Percentiles rank a stretch among this genome's conserved stretches.
Evolutionary conservation across 2,329 filamentous ascomycete species (phyloP).

Genomic region (Cadophora malorum): DNA sequence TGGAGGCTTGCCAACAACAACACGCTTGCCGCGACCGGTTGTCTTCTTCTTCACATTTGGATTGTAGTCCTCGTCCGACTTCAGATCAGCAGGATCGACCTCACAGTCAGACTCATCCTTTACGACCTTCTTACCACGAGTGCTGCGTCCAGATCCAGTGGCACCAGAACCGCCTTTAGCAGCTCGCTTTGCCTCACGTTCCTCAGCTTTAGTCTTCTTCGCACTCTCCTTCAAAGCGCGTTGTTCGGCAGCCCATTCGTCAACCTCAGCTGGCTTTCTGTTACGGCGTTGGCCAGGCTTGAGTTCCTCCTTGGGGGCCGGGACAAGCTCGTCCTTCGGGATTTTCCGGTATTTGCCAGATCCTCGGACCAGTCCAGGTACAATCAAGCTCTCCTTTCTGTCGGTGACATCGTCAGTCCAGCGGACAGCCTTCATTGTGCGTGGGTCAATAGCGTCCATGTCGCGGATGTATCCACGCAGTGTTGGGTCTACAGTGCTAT

Average conservation of each 20-base stretch:
- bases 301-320: neutral
- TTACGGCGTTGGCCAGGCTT: neutral
- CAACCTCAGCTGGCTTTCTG: slow-evolving; percentile 8
- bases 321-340: slow-evolving; percentile 12
- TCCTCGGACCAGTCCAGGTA: slow-evolving; percentile 36
- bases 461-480: slow-evolving; percentile 41
- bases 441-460: neutral
- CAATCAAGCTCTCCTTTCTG: slow-evolving; percentile 31
- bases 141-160: neutral
- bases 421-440: slow-evolving; percentile 24
- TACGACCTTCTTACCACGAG: slow-evolving; percentile 4
- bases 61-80: slow-evolving; percentile 21
- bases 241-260: neutral
- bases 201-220: neutral
- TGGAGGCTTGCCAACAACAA: neutral
- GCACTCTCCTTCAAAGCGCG: slow-evolving; percentile 1
- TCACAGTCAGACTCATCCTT: slow-evolving; percentile 19
- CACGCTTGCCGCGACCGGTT: neutral
- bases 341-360: slow-evolving; percentile 39
- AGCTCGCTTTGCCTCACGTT: slow-evolving; percentile 3
- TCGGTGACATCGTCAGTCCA: slow-evolving; percentile 38
- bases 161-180: neutral
- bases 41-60: slow-evolving; percentile 21
- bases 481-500: slow-evolving; percentile 13
- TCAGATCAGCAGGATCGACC: slow-evolving; percentile 12